Percentiles rank a stretch among this genome's conserved stretches.
phyloP scores from a whole-genome alignment of 2,329 filamentous ascomycete genomes.

The Exserohilum rostratum region DNA sequence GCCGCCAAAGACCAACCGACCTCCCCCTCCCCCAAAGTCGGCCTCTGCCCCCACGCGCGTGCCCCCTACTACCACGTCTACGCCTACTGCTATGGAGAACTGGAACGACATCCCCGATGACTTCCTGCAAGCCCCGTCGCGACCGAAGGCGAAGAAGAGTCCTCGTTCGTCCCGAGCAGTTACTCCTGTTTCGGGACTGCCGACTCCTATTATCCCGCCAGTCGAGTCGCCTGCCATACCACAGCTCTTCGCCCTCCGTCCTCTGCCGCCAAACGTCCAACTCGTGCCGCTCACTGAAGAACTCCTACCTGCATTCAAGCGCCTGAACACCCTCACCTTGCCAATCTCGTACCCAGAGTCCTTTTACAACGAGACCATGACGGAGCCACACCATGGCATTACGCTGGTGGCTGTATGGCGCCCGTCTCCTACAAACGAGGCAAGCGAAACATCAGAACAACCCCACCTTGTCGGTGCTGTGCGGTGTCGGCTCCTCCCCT shows the following conservation, averaged over 20 bases:
- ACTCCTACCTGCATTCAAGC: constrained; percentile 62
- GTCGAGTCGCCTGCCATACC: constrained; percentile 15
- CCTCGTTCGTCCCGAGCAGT: constrained; percentile 26
- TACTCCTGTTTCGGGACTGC: constrained; percentile 26
- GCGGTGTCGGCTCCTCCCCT: constrained; percentile 53
- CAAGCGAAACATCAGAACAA: constrained; percentile 14
- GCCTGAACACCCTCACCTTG: constrained; percentile 63
- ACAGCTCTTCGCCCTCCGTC: constrained; percentile 35
- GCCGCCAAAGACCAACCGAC: constrained; percentile 13
- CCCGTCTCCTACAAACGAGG: constrained; percentile 20
- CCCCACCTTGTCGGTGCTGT: constrained; percentile 55
- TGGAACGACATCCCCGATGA: constrained; percentile 40
- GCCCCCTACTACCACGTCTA: constrained; percentile 21
- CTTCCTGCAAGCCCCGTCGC: constrained; percentile 31
- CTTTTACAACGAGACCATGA: constrained; percentile 66
- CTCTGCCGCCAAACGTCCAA: constrained; percentile 57
- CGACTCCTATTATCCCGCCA: constrained; percentile 21
- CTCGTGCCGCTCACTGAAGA: constrained; percentile 59
- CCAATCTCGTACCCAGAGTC: constrained; percentile 66
- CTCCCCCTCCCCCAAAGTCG: constrained; percentile 30
- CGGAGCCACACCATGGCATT: constrained; percentile 59
- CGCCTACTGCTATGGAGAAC: constrained; percentile 28
- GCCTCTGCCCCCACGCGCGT: constrained; percentile 24
- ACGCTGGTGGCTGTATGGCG: constrained; percentile 67
- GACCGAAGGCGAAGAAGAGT: constrained; percentile 33